Evolutionary conservation across 2,329 filamentous ascomycete species (phyloP).

Genomic region (Colletotrichum gloeosporioides): DNA sequence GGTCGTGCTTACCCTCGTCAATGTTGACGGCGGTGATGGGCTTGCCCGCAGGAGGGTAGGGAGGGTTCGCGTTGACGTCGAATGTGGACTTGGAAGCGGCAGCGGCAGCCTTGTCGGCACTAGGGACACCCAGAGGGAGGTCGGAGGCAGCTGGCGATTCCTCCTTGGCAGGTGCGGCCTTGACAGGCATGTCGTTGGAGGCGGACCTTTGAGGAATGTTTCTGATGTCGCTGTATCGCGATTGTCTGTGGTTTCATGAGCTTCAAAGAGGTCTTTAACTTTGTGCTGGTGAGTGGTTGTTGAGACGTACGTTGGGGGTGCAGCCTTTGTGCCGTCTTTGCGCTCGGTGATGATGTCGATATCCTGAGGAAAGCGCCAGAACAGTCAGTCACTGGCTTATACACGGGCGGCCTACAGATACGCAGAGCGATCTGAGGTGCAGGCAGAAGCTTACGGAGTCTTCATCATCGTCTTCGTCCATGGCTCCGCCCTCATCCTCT

Average conservation of each 20-base stretch:
- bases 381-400: background rate
- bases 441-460: constrained; percentile 47
- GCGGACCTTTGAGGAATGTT: constrained; percentile 68
- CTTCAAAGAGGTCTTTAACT: background rate
- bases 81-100: constrained; percentile 81
- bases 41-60: constrained; percentile 80
- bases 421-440: background rate
- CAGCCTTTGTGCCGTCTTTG: constrained; percentile 67
- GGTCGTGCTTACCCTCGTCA: constrained; percentile 59
- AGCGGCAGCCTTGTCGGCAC: constrained; percentile 61
- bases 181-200: constrained; percentile 54
- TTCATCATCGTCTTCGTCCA: constrained; percentile 62
- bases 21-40: constrained; percentile 80
- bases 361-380: constrained; percentile 47
- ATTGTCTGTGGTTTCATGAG: constrained; percentile 48
- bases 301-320: constrained; percentile 59
- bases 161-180: constrained; percentile 51
- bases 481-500: constrained; percentile 64
- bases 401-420: background rate
- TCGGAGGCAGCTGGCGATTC: constrained; percentile 36
- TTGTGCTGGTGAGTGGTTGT: background rate
- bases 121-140: constrained; percentile 38
- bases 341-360: constrained; percentile 73
- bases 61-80: constrained; percentile 82
- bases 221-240: constrained; percentile 68